Percentiles rank a stretch among this genome's conserved stretches.
phyloP scores from a whole-genome alignment of 495 filamentous ascomycete genomes.

The Xylaria palmicola region DNA sequence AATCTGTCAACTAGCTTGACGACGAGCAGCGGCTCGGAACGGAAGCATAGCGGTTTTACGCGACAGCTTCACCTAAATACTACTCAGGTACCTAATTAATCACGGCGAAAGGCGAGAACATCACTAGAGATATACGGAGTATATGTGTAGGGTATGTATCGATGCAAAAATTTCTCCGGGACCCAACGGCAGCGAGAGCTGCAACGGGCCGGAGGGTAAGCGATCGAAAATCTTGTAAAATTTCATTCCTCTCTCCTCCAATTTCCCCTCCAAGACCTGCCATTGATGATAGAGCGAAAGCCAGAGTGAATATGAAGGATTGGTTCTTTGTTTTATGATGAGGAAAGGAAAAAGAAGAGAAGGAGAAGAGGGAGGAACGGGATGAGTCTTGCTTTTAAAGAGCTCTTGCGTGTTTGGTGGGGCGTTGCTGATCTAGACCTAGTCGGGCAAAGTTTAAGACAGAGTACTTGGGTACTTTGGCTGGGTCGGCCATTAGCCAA shows the following conservation, averaged over 20 bases:
- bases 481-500: too few relatives aligned
- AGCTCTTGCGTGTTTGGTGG: neutral
- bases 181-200: conserved; percentile 34
- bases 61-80: too few relatives aligned
- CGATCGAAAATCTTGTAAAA: conserved; percentile 40
- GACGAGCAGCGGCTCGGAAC: too few relatives aligned
- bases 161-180: conserved; percentile 46
- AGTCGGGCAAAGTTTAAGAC: neutral
- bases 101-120: too few relatives aligned
- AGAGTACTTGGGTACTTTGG: too few relatives aligned
- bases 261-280: conserved; percentile 71
- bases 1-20: too few relatives aligned
- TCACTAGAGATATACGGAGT: too few relatives aligned
- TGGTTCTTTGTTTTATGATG: conserved; percentile 58
- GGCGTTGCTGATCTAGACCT: neutral
- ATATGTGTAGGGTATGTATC: conserved; percentile 33
- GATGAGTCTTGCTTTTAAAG: neutral
- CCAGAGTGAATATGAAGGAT: conserved; percentile 85
- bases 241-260: conserved; percentile 63
- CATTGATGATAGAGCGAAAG: conserved; percentile 56
- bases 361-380: conserved; percentile 3
- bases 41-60: too few relatives aligned
- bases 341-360: conserved; percentile 43
- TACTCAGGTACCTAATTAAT: too few relatives aligned
- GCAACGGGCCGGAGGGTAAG: conserved; percentile 52